Percentiles rank a stretch among this genome's conserved stretches.
phyloP scores from a whole-genome alignment of 495 filamentous ascomycete genomes.

The Penicillium maclennaniae region DNA sequence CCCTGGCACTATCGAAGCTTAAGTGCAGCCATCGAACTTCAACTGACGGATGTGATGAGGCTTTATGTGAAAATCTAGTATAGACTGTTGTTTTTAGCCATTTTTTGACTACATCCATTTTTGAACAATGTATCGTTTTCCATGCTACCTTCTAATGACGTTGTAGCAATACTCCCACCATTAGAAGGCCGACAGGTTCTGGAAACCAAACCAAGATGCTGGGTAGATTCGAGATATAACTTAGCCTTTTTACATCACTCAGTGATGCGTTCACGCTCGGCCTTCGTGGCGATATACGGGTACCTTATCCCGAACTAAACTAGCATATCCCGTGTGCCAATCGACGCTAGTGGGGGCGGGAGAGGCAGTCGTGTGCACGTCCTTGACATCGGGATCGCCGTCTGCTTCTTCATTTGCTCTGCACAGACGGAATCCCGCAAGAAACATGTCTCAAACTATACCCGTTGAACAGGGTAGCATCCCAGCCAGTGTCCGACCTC shows the following conservation, averaged over 20 bases:
- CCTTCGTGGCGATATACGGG: neutral
- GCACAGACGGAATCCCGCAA: too few species aligned
- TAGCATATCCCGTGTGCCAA: too few species aligned
- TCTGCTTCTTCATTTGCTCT: too few species aligned
- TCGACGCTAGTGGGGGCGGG: too few species aligned
- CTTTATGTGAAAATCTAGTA: constrained; percentile 11
- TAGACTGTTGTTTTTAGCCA: constrained; percentile 28
- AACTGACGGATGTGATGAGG: constrained; percentile 11
- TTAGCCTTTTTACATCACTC: neutral
- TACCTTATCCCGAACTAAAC: neutral
- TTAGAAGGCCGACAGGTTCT: neutral
- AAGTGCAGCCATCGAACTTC: constrained; percentile 1
- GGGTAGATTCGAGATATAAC: neutral
- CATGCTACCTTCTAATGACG: neutral
- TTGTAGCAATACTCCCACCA: neutral
- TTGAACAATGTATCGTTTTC: neutral
- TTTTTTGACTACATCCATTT: constrained; percentile 18
- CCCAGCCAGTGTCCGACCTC: too few species aligned
- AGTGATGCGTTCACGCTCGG: neutral
- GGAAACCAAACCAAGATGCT: neutral
- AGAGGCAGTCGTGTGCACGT: too few species aligned
- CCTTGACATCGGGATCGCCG: too few species aligned
- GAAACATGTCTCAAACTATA: too few species aligned
- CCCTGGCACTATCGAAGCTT: constrained; percentile 40
- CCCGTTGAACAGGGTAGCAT: too few species aligned